Base-by-base conservation (phyloP, 2,329 filamentous ascomycete genomes). In the Gnomoniopsis sp. region DNA sequence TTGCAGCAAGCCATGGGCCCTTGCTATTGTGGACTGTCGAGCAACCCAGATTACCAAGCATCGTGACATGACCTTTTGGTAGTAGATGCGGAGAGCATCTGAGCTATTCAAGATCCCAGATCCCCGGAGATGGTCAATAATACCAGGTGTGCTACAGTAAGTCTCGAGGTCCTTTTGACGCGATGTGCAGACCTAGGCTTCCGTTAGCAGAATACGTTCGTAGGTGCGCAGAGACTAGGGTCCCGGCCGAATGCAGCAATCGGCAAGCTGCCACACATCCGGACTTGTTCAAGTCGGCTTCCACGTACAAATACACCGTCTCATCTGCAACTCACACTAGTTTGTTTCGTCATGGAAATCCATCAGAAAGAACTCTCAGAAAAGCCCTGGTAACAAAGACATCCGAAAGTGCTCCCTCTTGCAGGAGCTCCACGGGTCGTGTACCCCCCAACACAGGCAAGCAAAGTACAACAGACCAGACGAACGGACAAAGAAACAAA, bases 401-500 rank as follows among this genome's bases (percentile, higher is more conserved):
- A 57, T 15, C 56, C n/a, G 52, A 36, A 22, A 47, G 52, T 59
- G 56, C 17, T 49, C 46, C 43, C 49, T 59, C 10, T 59, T 53
- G 53, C 53, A 50, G 34, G 34, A 57, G 44, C 34, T 49, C 41
- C 30, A 50, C 57, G 55, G 53, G 57, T 58, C 48, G 44, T 53
- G 57, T 53, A 58, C 44, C 59, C 59, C 56, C 43, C 43, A 55
- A 22, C 59, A 41, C 52, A 59, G 34, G 49, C n/a, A 47, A 53
- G 57, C 57, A 56, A 59, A 61, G 56, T 57, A 57, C 57, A 33
- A 52, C 52, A 22, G 34, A 47, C 53, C 44, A 41, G 30, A 44
- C 47, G 34, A 52, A 48, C 53, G 49, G 51, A 63, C 62, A 64
- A 64, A 63, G 61, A 54, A 62, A 49, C 63, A 60, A 63, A 63